Conservation (phyloP, 805 yeast genomes). For the Lipomyces sp. region DNA sequence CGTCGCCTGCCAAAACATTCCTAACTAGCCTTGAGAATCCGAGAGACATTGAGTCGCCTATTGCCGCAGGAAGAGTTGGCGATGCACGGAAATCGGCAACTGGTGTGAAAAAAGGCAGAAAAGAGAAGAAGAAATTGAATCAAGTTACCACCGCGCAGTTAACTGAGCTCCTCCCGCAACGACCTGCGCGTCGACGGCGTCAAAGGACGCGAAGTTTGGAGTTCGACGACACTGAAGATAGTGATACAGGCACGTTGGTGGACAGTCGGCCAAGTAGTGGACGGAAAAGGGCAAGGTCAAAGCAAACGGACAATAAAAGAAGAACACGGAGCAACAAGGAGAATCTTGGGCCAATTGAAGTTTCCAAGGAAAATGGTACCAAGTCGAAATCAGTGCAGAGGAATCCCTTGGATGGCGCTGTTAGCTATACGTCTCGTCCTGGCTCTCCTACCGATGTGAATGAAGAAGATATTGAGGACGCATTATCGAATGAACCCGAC, state of each 20-base stretch:
- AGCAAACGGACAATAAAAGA: conserved; percentile 2
- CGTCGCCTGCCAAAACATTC: conserved; percentile 7
- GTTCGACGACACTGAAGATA: conserved; percentile 6
- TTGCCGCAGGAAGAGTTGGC: not conserved
- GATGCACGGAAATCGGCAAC: conserved; percentile 3
- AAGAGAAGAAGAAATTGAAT: not conserved
- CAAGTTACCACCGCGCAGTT: conserved; percentile 27
- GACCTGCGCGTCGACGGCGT: conserved; percentile 6
- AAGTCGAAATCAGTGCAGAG: conserved; percentile 2
- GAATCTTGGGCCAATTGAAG: not conserved
- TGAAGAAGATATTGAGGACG: conserved; percentile 13
- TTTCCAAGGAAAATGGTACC: not conserved
- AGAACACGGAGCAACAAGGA: conserved; percentile 7
- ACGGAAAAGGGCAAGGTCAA: not conserved
- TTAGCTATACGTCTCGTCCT: not conserved
- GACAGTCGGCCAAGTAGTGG: not conserved
- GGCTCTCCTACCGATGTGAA: not conserved
- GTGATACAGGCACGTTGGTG: conserved; percentile 1
- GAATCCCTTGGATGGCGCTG: not conserved
- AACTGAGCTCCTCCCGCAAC: conserved; percentile 24
- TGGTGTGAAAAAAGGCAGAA: not conserved
- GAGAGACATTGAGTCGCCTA: not conserved
- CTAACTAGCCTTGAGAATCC: not conserved
- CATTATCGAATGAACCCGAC: not conserved
- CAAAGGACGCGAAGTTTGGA: conserved; percentile 12